A percentile compares a stretch with the other conserved stretches of the same genome.
Evolutionary conservation across 106 monocot species (phyloP).

Genomic region (Dactylorhiza incarnata): DNA sequence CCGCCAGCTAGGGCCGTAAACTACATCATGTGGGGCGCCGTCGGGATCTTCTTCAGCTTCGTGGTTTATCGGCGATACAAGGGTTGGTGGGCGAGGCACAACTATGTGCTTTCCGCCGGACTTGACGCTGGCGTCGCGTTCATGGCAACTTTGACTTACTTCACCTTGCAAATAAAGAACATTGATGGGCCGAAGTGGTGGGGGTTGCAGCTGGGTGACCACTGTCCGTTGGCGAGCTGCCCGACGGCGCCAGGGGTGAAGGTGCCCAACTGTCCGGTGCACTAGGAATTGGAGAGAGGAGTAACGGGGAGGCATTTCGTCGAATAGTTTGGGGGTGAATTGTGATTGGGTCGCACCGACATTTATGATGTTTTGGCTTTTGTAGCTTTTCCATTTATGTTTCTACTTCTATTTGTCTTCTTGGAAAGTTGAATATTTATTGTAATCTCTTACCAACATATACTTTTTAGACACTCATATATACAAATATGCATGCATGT

Average conservation of each 20-base stretch:
- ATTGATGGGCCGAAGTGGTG: constrained; percentile 26
- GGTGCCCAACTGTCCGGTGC: neutral
- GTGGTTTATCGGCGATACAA: constrained; percentile 17
- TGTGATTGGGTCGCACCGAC: no score
- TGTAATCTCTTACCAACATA: no score
- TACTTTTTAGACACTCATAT: no score
- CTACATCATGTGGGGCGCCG: constrained; percentile 17
- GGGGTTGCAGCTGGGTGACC: constrained; percentile 15
- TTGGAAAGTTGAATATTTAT: no score
- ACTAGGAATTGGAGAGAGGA: neutral
- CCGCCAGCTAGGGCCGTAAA: constrained; percentile 17
- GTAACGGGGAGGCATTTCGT: neutral
- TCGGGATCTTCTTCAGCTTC: constrained; percentile 29
- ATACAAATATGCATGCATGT: no score
- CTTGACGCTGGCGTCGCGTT: constrained; percentile 29
- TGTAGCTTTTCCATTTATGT: no score
- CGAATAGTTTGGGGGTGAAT: neutral
- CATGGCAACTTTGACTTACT: constrained; percentile 18
- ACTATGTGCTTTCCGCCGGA: constrained; percentile 27
- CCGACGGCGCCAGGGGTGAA: constrained; percentile 17
- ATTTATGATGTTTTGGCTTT: no score
- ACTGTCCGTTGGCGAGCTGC: constrained; percentile 25
- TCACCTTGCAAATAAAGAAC: constrained; percentile 14
- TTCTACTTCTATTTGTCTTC: no score
- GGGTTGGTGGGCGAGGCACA: constrained; percentile 28